A percentile compares a stretch with the other conserved stretches of the same genome.
These are phyloP conservation scores for Fusarium sp. DNA, from an alignment of 2,329 filamentous ascomycete genomes.

Conservation along the genomic window DNA sequence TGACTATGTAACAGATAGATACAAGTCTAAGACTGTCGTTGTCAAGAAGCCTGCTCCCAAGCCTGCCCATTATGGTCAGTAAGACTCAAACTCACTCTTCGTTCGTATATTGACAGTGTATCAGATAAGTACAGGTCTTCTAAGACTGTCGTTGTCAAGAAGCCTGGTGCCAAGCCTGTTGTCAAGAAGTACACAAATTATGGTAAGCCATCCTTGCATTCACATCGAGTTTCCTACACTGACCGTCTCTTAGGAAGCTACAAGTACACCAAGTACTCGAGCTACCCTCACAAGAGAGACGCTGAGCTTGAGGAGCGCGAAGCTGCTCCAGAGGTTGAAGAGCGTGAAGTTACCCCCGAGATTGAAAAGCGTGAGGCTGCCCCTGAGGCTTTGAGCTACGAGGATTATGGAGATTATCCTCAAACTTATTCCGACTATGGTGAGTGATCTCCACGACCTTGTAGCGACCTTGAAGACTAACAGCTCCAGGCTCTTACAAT, in stretches of 20 bases:
- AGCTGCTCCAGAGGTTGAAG: not conserved
- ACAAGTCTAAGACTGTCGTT: not conserved
- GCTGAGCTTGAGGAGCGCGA: slow-evolving; percentile 13
- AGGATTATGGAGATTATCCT: too few relatives aligned
- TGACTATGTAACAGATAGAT: too few relatives aligned
- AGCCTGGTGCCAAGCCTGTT: slow-evolving; percentile 11
- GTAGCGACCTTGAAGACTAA: not conserved
- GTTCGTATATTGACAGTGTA: too few relatives aligned
- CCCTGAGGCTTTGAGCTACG: not conserved
- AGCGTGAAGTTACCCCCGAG: slow-evolving; percentile 14
- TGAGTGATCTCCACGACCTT: not conserved
- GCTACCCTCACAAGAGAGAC: slow-evolving; percentile 27
- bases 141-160: not conserved
- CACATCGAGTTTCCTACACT: not conserved
- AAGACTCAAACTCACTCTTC: not conserved
- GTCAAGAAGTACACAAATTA: slow-evolving; percentile 26
- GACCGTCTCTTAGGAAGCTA: slow-evolving; percentile 10
- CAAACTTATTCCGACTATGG: slow-evolving; percentile 4
- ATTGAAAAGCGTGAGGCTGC: not conserved
- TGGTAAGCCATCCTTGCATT: not conserved
- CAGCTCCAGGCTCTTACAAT: slow-evolving; percentile 8
- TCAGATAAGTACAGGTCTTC: too few relatives aligned
- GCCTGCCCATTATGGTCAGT: slow-evolving; percentile 4
- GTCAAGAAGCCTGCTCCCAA: not conserved
- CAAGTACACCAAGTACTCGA: slow-evolving; percentile 28